phyloP scores from a whole-genome alignment of 177 flowering plant species.

The Vitis hybrid region DNA sequence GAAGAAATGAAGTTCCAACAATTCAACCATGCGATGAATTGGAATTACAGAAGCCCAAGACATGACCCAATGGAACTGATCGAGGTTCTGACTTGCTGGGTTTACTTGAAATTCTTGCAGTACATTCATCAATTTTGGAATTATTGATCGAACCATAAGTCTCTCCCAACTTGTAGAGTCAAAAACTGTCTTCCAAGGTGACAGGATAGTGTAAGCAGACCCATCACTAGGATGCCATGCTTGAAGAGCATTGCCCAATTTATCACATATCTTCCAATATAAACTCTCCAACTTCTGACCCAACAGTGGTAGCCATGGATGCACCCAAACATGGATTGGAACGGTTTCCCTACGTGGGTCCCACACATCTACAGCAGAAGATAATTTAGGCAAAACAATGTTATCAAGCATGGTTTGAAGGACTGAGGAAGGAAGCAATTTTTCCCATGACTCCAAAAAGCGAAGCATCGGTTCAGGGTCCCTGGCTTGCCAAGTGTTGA shows the following conservation, averaged over 20 bases:
- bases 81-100: constrained; percentile 80
- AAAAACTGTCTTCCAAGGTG: constrained; percentile 92
- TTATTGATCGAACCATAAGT: constrained; percentile 65
- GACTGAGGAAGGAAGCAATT: constrained; percentile 63
- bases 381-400: constrained; percentile 77
- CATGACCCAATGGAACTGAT: constrained; percentile 77
- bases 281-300: constrained; percentile 72
- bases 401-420: constrained; percentile 60
- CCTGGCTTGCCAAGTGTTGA: constrained; percentile 85
- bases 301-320: constrained; percentile 86
- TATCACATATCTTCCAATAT: constrained; percentile 64
- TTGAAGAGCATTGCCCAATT: constrained; percentile 79
- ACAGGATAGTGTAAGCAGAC: constrained; percentile 72
- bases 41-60: constrained; percentile 81
- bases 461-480: constrained; percentile 90
- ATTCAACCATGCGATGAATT: constrained; percentile 74
- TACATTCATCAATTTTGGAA: constrained; percentile 66
- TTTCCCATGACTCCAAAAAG: constrained; percentile 84
- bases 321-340: constrained; percentile 89
- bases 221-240: constrained; percentile 92
- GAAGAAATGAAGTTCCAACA: constrained; percentile 84
- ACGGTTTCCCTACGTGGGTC: constrained; percentile 82
- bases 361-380: constrained; percentile 83
- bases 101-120: constrained; percentile 80
- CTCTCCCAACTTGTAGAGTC: constrained; percentile 89